These are phyloP conservation scores for Mycothermus thermophilus DNA, from an alignment of 495 filamentous ascomycete species.

Conservation along the genomic window DNA sequence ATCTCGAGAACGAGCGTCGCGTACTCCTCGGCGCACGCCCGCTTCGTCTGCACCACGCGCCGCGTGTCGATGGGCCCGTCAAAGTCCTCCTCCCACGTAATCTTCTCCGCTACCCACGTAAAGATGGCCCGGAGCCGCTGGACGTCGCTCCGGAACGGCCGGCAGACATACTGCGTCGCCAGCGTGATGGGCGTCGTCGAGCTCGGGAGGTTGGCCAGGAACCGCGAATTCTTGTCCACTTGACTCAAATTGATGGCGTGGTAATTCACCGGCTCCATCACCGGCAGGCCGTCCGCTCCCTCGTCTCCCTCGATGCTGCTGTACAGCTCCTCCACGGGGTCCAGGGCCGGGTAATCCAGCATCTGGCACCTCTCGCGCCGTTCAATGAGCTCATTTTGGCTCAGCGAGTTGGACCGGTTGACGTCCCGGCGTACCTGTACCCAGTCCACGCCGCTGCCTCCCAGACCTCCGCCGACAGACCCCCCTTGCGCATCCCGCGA, in stretches of 20 bases:
- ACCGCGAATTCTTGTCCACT: constrained; percentile 92
- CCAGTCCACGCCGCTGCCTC: constrained; percentile 64
- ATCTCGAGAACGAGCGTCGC: constrained; percentile 81
- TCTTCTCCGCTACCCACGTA: constrained; percentile 89
- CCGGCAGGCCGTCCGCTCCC: constrained; percentile 66
- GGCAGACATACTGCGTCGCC: constrained; percentile 83
- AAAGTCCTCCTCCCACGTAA: constrained; percentile 91
- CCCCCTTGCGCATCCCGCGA: too few species aligned
- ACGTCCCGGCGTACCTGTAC: constrained; percentile 91
- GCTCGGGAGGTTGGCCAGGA: constrained; percentile 78
- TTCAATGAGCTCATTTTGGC: constrained; percentile 73
- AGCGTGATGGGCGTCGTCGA: constrained; percentile 73
- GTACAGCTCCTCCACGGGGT: constrained; percentile 75
- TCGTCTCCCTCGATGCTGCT: constrained; percentile 85
- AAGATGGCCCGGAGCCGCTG: constrained; percentile 89
- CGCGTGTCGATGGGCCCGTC: constrained; percentile 65
- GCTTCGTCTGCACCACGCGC: constrained; percentile 66
- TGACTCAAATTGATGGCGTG: constrained; percentile 60
- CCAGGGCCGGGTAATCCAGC: constrained; percentile 78
- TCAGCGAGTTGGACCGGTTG: constrained; percentile 85
- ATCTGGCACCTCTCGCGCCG: constrained; percentile 87
- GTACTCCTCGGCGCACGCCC: constrained; percentile 84
- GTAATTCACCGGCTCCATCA: constrained; percentile 76
- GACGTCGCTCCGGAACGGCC: constrained; percentile 88
- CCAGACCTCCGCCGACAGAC: constrained; percentile 56